phyloP scores from a whole-genome alignment of 139 green algal species.

The Haematococcus sp. region DNA sequence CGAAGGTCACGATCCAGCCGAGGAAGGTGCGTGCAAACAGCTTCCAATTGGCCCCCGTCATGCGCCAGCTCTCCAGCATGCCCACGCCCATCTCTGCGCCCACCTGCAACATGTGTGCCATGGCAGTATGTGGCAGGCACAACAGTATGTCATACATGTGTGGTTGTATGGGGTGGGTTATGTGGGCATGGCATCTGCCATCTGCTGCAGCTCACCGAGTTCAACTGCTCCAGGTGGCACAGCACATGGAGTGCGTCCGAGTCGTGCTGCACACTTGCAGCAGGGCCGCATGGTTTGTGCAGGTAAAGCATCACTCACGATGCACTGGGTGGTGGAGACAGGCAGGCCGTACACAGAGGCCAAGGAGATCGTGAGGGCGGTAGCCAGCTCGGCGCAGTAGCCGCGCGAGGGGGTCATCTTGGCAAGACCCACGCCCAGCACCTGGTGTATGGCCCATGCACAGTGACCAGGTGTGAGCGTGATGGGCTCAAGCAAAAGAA shows the following conservation, averaged over 20 bases:
- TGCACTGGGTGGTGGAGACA: slow-evolving; percentile 53
- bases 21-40: slow-evolving; percentile 12
- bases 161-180: no score
- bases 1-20: slow-evolving; percentile 29
- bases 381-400: slow-evolving; percentile 63
- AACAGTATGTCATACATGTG: no score
- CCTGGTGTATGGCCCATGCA: slow-evolving; percentile 22
- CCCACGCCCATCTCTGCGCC: slow-evolving; percentile 23
- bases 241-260: no score
- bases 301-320: no score
- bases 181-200: no score
- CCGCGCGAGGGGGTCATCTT: slow-evolving; percentile 57
- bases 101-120: slow-evolving; percentile 1
- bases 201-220: no score
- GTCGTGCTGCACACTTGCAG: no score
- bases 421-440: slow-evolving; percentile 25
- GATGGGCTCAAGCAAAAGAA: no score
- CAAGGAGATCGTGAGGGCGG: slow-evolving; percentile 48
- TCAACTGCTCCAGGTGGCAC: no score
- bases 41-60: slow-evolving; percentile 20
- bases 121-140: background rate
- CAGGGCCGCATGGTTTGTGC: no score
- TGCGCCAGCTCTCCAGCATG: slow-evolving; percentile 16
- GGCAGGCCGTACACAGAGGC: slow-evolving; percentile 46
- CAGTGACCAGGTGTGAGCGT: no score